Percentiles rank a stretch among this genome's conserved stretches.
These are phyloP conservation scores for Kodamaea restingae DNA, from an alignment of 805 yeast species.

Conservation along the genomic window DNA sequence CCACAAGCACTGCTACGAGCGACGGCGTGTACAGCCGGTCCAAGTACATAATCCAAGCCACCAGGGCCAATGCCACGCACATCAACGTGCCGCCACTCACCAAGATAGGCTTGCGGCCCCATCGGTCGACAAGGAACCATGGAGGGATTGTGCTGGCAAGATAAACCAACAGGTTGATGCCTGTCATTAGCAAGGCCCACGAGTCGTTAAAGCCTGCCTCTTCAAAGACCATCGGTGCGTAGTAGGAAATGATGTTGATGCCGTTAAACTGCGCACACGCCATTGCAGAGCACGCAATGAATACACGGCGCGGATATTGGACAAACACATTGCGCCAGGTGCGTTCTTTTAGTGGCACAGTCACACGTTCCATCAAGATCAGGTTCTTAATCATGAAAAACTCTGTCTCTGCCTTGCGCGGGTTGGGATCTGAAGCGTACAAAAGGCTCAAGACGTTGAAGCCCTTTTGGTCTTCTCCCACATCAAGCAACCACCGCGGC, in stretches of 20 bases:
- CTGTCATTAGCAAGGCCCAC: constrained; percentile 42
- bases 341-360: constrained; percentile 37
- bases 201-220: constrained; percentile 43
- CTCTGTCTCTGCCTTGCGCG: constrained; percentile 36
- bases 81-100: constrained; percentile 38
- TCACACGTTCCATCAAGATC: constrained; percentile 35
- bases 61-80: constrained; percentile 33
- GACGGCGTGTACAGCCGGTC: constrained; percentile 32
- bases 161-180: constrained; percentile 38
- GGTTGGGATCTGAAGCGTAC: constrained; percentile 28
- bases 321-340: constrained; percentile 41
- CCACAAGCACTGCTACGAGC: constrained; percentile 38
- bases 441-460: constrained; percentile 36
- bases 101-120: constrained; percentile 45
- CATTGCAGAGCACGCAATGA: constrained; percentile 40
- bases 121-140: constrained; percentile 42
- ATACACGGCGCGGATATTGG: constrained; percentile 33
- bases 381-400: constrained; percentile 45
- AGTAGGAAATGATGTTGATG: constrained; percentile 54
- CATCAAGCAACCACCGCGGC: constrained; percentile 86
- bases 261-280: constrained; percentile 50
- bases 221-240: constrained; percentile 54
- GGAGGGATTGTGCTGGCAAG: constrained; percentile 40
- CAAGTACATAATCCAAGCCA: constrained; percentile 33
- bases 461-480: constrained; percentile 63